A percentile compares a stretch with the other conserved stretches of the same genome.
These are phyloP conservation scores for Cordyceps tenuipes DNA, from an alignment of 2,329 filamentous ascomycete species.

Conservation along the genomic window DNA sequence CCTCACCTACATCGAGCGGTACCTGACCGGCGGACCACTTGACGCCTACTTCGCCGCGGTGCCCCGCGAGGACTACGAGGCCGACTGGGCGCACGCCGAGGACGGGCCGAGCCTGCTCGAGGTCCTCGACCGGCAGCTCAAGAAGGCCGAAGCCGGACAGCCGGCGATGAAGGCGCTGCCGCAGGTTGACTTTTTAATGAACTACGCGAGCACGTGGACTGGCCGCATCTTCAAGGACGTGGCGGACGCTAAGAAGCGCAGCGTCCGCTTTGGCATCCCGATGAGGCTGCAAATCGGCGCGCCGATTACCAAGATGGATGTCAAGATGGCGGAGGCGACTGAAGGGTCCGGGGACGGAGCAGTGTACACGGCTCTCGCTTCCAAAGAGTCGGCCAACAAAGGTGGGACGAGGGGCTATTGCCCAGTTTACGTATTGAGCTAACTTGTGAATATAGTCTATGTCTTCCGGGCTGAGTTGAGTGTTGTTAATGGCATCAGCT, in stretches of 20 bases:
- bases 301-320: conserved; percentile 45
- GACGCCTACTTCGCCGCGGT: conserved; percentile 49
- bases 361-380: conserved; percentile 35
- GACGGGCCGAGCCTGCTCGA: conserved; percentile 38
- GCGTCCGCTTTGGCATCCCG: conserved; percentile 56
- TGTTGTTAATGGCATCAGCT: conserved; percentile 53
- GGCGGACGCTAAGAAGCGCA: conserved; percentile 59
- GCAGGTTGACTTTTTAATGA: conserved; percentile 55
- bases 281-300: conserved; percentile 35
- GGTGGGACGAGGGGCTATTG: conserved; percentile 21
- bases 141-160: conserved; percentile 37
- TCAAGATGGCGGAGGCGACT: conserved; percentile 41
- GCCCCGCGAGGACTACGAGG: conserved; percentile 41
- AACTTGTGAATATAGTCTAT: conserved; percentile 36
- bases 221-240: conserved; percentile 57
- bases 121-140: conserved; percentile 40
- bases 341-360: conserved; percentile 27
- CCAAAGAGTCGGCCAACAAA: conserved; percentile 27
- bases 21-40: conserved; percentile 59
- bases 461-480: conserved; percentile 46
- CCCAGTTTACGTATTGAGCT: conserved; percentile 20
- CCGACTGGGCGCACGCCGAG: conserved; percentile 35
- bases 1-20: conserved; percentile 67
- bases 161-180: conserved; percentile 44
- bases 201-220: conserved; percentile 49